phyloP scores from a whole-genome alignment of 1,139 yeast genomes.

The Meyerozyma carpophila region DNA sequence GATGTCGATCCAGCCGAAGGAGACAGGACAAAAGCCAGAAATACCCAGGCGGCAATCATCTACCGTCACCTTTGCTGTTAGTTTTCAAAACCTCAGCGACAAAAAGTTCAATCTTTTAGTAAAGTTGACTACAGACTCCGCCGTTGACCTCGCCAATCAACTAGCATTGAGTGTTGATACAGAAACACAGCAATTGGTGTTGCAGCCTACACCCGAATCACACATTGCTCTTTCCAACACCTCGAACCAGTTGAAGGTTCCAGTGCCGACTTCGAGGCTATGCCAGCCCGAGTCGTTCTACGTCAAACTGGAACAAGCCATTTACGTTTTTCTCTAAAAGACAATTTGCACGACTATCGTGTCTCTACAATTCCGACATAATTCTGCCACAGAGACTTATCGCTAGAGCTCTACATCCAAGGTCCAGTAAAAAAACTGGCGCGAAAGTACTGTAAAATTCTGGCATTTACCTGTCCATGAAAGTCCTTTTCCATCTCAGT shows the following conservation, averaged over 20 bases:
- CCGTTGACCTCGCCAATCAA: neutral
- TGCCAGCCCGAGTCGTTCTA: neutral
- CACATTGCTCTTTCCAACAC: neutral
- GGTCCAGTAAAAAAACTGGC: too few species aligned
- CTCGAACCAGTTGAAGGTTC: neutral
- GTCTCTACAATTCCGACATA: too few species aligned
- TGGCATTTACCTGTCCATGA: too few species aligned
- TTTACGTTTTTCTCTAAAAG: neutral
- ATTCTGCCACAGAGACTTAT: too few species aligned
- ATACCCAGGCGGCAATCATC: neutral
- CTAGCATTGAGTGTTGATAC: neutral
- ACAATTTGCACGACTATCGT: too few species aligned
- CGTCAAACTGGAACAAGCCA: neutral
- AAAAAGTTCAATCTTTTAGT: neutral
- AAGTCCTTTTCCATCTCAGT: too few species aligned
- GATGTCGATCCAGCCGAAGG: conserved; percentile 11
- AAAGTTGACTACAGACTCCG: neutral
- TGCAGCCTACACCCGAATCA: neutral
- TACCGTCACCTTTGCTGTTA: neutral
- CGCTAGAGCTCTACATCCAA: too few species aligned
- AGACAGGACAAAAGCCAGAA: neutral
- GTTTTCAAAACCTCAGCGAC: neutral
- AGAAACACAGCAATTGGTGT: neutral
- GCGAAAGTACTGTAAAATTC: too few species aligned
- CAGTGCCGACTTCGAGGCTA: neutral